These are phyloP conservation scores for Dactylellina cionopaga DNA, from an alignment of 2,329 filamentous ascomycete genomes.

Conservation along the genomic window DNA sequence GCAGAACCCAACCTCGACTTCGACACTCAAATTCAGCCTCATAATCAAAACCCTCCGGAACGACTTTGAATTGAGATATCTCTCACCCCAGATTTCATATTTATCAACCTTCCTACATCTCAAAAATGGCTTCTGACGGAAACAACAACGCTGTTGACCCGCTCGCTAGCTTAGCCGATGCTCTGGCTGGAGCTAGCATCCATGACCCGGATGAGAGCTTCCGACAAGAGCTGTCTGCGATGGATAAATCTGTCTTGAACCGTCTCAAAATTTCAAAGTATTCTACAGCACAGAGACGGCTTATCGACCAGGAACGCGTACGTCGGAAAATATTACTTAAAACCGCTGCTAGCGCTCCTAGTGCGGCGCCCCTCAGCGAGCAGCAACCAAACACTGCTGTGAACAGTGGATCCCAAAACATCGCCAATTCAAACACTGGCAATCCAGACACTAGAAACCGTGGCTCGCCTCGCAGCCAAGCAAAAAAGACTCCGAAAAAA, in stretches of 20 bases:
- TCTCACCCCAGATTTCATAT: too few species aligned
- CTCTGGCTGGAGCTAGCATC: too few species aligned
- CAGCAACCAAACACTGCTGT: background rate
- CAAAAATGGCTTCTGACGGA: background rate
- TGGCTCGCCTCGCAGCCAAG: background rate
- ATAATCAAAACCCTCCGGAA: too few species aligned
- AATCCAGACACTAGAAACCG: background rate
- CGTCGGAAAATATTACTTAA: too few species aligned
- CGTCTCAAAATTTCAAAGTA: constrained; percentile 4
- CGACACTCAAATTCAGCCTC: too few species aligned
- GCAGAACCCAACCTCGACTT: too few species aligned
- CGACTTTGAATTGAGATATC: too few species aligned
- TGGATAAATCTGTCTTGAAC: constrained; percentile 13
- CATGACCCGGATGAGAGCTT: constrained; percentile 1
- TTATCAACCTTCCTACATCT: too few species aligned
- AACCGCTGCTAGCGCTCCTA: background rate
- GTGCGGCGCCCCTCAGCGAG: background rate
- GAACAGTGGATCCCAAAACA: too few species aligned
- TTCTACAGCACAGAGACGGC: background rate
- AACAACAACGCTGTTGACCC: background rate
- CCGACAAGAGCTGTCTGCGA: constrained; percentile 6
- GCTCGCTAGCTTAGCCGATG: too few species aligned
- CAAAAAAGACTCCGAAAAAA: background rate
- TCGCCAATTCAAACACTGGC: background rate
- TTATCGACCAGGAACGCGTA: constrained; percentile 32